Base-by-base conservation (phyloP, 495 filamentous ascomycete species). In the Aspergillus cavernicola region DNA sequence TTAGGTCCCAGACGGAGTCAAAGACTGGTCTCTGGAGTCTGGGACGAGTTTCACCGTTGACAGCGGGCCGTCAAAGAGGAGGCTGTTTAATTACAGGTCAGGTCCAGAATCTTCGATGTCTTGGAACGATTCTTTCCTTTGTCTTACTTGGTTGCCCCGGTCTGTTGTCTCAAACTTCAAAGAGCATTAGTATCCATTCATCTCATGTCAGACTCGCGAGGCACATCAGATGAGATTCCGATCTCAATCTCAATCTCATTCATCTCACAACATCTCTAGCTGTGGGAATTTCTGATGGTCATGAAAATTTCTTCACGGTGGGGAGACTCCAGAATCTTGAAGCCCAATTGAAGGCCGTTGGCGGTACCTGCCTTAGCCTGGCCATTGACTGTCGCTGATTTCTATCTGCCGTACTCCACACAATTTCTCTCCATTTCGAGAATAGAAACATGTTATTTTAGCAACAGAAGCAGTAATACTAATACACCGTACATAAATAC, bases 321-420 rank as follows among this genome's bases (percentile, higher is more conserved):
- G 60, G 45, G 54, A 52, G 52, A 35, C 31, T 31, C 46, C 53
- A 59, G 45, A 36, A 40, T 42, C 47, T 50, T 40, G 60, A 52
- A 55, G 54, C 60, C 60, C 60, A 62, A 62, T 61, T 43, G 44
- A 35, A 36, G 19, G 15, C 36, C 33, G 49, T 57, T 35, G 49
- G 50, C 55, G 41, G 60, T 62, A 62, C 60, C 60, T 62, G 60
- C 56, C 42, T 59, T 62, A 62, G 59, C 43, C 29, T 48, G 46
- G 52, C 42, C 48, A 55, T 37, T 55, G 7, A 42, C 55, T 52
- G 47, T 39, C 15, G 42, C 32, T 50, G 31, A 50, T 43, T 41
- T 19, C 51, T n/a, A n/a, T n/a, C n/a, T n/a, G n/a, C n/a, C n/a
- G 48, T 48, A 52, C 56, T 59, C 60, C 53, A 56, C 53, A 47